Conservation (phyloP, 352 stramenopile species). For the Blastocystis sp. region DNA sequence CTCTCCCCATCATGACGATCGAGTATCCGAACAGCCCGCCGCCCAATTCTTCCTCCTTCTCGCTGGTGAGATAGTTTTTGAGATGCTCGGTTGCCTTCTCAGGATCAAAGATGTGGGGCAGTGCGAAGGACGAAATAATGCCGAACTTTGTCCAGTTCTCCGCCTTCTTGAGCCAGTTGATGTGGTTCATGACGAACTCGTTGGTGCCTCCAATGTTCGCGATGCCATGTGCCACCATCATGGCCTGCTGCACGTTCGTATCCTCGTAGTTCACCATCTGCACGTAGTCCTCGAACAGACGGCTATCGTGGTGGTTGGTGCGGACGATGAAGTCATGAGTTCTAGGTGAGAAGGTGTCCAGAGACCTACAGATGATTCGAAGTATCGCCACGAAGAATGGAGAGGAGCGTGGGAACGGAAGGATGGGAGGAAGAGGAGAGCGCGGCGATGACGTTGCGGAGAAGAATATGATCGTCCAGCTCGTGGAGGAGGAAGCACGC, state of each 20-base stretch:
- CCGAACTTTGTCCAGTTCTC: conserved; percentile 99
- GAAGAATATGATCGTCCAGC: background rate
- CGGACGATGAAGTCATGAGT: conserved; percentile 82
- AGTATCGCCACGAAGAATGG: background rate
- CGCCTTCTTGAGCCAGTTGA: conserved; percentile 96
- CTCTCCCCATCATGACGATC: background rate
- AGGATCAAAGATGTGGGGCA: conserved; percentile 94
- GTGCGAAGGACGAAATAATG: conserved; percentile 89
- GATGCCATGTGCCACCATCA: conserved; percentile 89
- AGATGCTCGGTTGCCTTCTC: conserved; percentile 92
- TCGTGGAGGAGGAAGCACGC: background rate
- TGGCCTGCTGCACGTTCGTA: conserved; percentile 91
- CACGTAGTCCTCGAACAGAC: conserved; percentile 82
- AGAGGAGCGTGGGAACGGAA: background rate
- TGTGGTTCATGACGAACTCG: conserved; percentile 93
- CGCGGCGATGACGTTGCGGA: background rate
- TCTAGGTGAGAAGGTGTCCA: background rate
- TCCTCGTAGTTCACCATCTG: conserved; percentile 78
- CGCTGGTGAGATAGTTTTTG: conserved; percentile 70
- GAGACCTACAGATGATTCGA: conserved; percentile 68
- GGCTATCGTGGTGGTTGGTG: conserved; percentile 79
- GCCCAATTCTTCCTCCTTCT: conserved; percentile 86
- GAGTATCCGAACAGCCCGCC: conserved; percentile 81
- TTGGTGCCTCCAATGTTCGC: conserved; percentile 93
- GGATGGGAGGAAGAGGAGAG: background rate